Percentiles rank a stretch among this genome's conserved stretches.
phyloP scores from a whole-genome alignment of 495 filamentous ascomycete genomes.

The Penicillium paradoxum region DNA sequence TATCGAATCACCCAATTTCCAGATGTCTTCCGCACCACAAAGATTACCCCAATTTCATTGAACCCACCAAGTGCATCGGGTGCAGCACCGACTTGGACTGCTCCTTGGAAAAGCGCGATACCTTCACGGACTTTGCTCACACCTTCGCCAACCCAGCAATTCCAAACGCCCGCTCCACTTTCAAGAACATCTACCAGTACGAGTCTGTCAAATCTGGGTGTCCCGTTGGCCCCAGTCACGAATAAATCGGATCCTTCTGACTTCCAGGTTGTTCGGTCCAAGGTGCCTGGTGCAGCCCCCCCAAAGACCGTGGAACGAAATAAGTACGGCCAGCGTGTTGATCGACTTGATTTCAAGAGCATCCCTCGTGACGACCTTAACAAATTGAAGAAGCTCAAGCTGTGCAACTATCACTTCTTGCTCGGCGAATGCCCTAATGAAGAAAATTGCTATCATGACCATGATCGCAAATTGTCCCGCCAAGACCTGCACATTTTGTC shows the following conservation, averaged over 20 bases:
- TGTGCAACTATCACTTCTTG: constrained; percentile 84
- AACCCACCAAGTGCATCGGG: not conserved
- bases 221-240: constrained; percentile 30
- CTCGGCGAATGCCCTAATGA: constrained; percentile 65
- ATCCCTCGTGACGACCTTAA: constrained; percentile 56
- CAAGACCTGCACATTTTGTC: constrained; percentile 63
- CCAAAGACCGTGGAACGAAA: constrained; percentile 61
- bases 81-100: constrained; percentile 38
- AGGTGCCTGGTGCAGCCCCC: constrained; percentile 45
- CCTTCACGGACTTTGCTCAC: constrained; percentile 33
- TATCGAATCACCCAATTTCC: constrained; percentile 58
- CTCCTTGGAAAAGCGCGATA: constrained; percentile 34
- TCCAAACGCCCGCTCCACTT: constrained; percentile 26
- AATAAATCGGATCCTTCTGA: constrained; percentile 29
- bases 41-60: constrained; percentile 37
- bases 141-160: constrained; percentile 41
- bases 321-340: constrained; percentile 66
- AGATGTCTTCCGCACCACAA: constrained; percentile 60
- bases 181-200: constrained; percentile 41
- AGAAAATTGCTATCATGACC: constrained; percentile 67
- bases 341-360: constrained; percentile 47
- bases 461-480: constrained; percentile 63
- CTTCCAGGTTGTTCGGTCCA: constrained; percentile 46
- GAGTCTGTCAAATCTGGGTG: constrained; percentile 34
- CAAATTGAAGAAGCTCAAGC: constrained; percentile 62